These are phyloP conservation scores for Phytophthora pisi DNA, from an alignment of 352 stramenopile genomes.

Conservation along the genomic window DNA sequence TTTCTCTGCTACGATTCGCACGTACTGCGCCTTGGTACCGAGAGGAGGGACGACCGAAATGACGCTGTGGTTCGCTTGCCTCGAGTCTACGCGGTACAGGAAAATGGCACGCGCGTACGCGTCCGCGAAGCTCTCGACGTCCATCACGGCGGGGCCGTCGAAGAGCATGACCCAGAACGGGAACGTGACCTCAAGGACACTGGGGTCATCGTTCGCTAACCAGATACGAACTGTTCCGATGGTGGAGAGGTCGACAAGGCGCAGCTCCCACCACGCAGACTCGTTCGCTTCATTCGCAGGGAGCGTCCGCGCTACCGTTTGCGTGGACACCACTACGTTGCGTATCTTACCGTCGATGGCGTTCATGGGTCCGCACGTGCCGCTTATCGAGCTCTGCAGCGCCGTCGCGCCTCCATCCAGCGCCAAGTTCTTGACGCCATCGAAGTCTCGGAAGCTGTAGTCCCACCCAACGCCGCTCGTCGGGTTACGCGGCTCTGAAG, in stretches of 20 bases:
- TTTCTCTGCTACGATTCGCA: conserved; percentile 63
- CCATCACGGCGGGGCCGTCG: conserved; percentile 55
- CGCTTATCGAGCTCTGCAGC: conserved; percentile 73
- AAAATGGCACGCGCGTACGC: conserved; percentile 56
- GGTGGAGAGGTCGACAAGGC: conserved; percentile 42
- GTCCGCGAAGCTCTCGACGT: conserved; percentile 65
- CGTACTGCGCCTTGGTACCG: conserved; percentile 55
- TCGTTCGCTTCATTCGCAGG: conserved; percentile 28
- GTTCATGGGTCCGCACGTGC: conserved; percentile 50
- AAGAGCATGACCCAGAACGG: conserved; percentile 85
- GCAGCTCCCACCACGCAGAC: conserved; percentile 76
- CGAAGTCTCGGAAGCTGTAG: conserved; percentile 71
- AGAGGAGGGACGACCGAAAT: conserved; percentile 55
- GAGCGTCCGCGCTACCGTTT: conserved; percentile 57
- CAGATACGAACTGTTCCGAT: conserved; percentile 73
- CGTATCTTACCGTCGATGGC: conserved; percentile 71
- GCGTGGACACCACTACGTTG: conserved; percentile 41
- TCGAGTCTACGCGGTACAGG: conserved; percentile 42
- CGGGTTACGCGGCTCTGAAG: conserved; percentile 46
- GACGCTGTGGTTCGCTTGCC: conserved; percentile 31
- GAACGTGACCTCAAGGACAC: conserved; percentile 58
- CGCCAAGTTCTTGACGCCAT: conserved; percentile 53
- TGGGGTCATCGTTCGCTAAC: conserved; percentile 37
- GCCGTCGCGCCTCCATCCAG: conserved; percentile 53
- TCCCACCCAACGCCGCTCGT: conserved; percentile 74